Base-by-base conservation (phyloP, 2,329 filamentous ascomycete species). In the Remersonia thermophila region DNA sequence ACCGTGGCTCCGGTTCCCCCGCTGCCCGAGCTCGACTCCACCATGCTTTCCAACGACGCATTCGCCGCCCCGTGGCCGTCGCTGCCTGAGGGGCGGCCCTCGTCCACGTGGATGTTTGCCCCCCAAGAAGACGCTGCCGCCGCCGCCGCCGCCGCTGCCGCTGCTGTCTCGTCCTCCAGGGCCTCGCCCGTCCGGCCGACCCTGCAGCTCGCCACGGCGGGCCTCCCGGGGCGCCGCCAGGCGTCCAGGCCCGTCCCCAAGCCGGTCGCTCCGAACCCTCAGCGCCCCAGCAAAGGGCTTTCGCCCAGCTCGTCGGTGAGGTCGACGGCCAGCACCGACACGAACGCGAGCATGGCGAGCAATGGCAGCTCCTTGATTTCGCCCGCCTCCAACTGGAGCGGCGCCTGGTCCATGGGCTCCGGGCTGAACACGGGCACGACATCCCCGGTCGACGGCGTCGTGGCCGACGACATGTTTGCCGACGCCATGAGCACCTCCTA, bases 241-340 rank as follows among this genome's bases (percentile, higher is more conserved):
- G 41, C 47, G 37, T 38, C 53, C 46, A 48, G 52, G 15, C 50
- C 49, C 0, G 43, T 35, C 1, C 26, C 43, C 7, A 41, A 46
- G 18, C 40, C 48, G 12, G 27, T n/a, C 3, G 40, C 39, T 3
- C 36, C 45, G 0, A 33, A 23, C 20, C 20, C 42, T 15, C 39
- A 45, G 4, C 38, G 52, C 3, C 55, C 62, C 16, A 63, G 59
- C 49, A 66, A 61, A 46, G 51, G 55, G 28, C 54, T 69, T 18
- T 63, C 61, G 3, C 65, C 63, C 0, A 68, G 63, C 48, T 62
- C 61, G 5, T 69, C 66, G 7, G 60, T 69, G 23, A 56, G 65
- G 33, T 69, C 65, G 6, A 67, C 57, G 5, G 54, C 59, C 9
- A 66, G 61, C 47, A 57, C 56, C 8, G 42, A 51, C 30, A 53